phyloP scores from a whole-genome alignment of 805 yeast genomes.

The Torulaspora indica region DNA sequence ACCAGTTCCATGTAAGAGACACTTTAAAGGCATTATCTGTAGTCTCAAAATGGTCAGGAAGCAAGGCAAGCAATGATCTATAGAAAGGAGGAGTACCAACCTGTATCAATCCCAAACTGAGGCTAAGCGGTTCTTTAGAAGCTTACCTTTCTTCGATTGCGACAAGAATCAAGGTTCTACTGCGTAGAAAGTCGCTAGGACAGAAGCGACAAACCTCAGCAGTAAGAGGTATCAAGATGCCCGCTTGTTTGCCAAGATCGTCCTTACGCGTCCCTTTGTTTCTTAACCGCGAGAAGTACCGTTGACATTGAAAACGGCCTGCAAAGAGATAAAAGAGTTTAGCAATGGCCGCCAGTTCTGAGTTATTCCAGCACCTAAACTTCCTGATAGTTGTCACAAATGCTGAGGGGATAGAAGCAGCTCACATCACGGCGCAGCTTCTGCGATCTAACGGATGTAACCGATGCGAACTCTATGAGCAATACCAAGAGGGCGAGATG shows the following conservation, averaged over 20 bases:
- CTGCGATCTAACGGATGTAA: slow-evolving; percentile 16
- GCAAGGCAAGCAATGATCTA: too few species aligned
- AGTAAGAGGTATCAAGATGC: too few species aligned
- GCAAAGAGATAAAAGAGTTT: neutral
- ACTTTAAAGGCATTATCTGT: neutral
- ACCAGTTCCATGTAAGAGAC: neutral
- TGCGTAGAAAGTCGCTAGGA: neutral
- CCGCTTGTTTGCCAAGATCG: too few species aligned
- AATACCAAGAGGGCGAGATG: neutral
- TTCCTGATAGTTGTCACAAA: slow-evolving; percentile 20
- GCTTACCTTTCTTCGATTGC: too few species aligned
- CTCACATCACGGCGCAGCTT: slow-evolving; percentile 7
- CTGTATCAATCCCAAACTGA: too few species aligned
- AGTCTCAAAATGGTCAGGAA: too few species aligned
- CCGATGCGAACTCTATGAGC: slow-evolving; percentile 13
- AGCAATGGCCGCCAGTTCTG: slow-evolving; percentile 9
- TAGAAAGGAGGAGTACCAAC: too few species aligned
- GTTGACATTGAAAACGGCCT: neutral
- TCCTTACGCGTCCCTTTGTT: neutral
- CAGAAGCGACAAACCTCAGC: neutral
- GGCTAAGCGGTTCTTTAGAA: too few species aligned
- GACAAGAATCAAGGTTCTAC: neutral
- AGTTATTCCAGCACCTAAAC: slow-evolving; percentile 21
- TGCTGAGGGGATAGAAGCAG: slow-evolving; percentile 4
- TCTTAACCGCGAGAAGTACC: neutral